These are phyloP conservation scores for Plenodomus lindquistii DNA, from an alignment of 2,329 filamentous ascomycete genomes.

Conservation along the genomic window DNA sequence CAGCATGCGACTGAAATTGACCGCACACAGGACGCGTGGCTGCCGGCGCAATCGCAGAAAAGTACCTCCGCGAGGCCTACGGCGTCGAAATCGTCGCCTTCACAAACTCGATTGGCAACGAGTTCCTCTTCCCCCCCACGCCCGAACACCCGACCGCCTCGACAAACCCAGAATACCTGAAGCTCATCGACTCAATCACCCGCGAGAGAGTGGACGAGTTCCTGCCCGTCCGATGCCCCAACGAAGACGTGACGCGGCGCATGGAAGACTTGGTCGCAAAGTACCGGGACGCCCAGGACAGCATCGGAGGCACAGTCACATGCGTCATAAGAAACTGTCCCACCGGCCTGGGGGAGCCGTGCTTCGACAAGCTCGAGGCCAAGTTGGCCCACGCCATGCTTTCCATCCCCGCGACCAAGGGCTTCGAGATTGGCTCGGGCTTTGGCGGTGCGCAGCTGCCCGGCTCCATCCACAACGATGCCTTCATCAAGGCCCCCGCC, in stretches of 20 bases:
- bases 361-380: constrained; percentile 95
- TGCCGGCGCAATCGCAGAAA: constrained; percentile 89
- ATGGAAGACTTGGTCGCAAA: constrained; percentile 82
- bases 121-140: constrained; percentile 76
- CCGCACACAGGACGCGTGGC: constrained; percentile 72
- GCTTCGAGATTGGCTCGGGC: constrained; percentile 92
- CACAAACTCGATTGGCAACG: constrained; percentile 79
- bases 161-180: constrained; percentile 77
- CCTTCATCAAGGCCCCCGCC: constrained; percentile 68
- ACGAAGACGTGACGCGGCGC: constrained; percentile 62
- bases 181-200: constrained; percentile 71
- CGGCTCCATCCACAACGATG: constrained; percentile 90
- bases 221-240: constrained; percentile 85
- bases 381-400: constrained; percentile 91
- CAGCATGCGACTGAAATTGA: constrained; percentile 10
- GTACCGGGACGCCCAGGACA: constrained; percentile 78
- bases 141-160: constrained; percentile 66
- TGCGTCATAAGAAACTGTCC: constrained; percentile 89
- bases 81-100: constrained; percentile 91
- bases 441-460: constrained; percentile 85
- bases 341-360: constrained; percentile 85
- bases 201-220: constrained; percentile 79
- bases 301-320: constrained; percentile 92
- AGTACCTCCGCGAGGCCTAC: constrained; percentile 80
- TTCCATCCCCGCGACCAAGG: constrained; percentile 91